Evolutionary conservation across 345 rosid genomes (phyloP).

Genomic region (Eucalyptus globulus): DNA sequence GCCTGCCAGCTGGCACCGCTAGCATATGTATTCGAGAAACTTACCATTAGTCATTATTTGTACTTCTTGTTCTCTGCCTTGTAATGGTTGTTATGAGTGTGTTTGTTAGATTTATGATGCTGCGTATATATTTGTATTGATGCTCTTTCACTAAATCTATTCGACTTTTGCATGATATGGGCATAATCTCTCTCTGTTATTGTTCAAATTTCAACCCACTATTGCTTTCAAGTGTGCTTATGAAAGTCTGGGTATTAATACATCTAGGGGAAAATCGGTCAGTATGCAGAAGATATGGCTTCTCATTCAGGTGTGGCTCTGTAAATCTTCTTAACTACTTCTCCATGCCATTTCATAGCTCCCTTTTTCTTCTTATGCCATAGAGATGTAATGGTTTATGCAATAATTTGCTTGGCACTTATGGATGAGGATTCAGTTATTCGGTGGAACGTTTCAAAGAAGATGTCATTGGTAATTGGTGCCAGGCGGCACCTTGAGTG

Average conservation of each 20-base stretch:
- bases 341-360: not conserved
- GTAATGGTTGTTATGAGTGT: not conserved
- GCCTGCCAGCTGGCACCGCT: not conserved
- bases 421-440: constrained; percentile 58
- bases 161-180: too few relatives aligned
- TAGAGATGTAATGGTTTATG: not conserved
- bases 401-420: constrained; percentile 37
- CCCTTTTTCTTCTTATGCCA: not conserved
- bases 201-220: too few relatives aligned
- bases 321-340: not conserved
- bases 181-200: too few relatives aligned
- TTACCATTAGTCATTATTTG: not conserved
- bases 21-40: not conserved
- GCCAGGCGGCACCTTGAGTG: constrained; percentile 83
- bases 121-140: not conserved
- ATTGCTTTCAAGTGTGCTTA: too few relatives aligned
- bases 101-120: not conserved
- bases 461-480: constrained; percentile 75
- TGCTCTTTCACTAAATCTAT: too few relatives aligned
- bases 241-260: not conserved
- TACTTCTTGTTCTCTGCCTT: not conserved
- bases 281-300: constrained; percentile 95
- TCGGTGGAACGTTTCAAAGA: constrained; percentile 48
- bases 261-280: constrained; percentile 78
- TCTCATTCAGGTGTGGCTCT: constrained; percentile 57